Evolutionary conservation across 306 rosid genomes (phyloP).

Genomic region (Leucaena leucocephala): DNA sequence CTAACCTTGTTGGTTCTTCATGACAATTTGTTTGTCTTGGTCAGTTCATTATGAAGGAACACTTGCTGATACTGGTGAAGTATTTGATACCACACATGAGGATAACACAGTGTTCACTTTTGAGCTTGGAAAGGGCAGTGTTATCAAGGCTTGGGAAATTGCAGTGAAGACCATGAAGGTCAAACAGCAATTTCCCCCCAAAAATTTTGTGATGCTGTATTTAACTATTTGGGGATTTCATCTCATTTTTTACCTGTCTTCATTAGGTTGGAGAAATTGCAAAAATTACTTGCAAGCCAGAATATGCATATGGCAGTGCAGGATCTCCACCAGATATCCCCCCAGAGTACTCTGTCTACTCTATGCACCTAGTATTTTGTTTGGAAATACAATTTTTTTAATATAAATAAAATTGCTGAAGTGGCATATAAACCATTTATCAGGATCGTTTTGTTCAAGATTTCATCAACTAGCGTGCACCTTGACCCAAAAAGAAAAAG

Average conservation of each 20-base stretch:
- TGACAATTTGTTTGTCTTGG: constrained; percentile 35
- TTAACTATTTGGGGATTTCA: constrained; percentile 5
- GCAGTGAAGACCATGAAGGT: constrained; percentile 98
- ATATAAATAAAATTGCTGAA: not conserved
- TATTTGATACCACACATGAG: constrained; percentile 90
- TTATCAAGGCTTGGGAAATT: constrained; percentile 95
- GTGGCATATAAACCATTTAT: not conserved
- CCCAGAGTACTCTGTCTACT: constrained; percentile 61
- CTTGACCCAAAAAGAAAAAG: not conserved
- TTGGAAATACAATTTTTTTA: constrained; percentile 9
- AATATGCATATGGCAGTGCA: constrained; percentile 88
- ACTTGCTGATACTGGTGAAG: constrained; percentile 81
- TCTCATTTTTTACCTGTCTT: constrained; percentile 37
- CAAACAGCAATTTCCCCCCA: not conserved
- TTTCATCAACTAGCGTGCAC: not conserved
- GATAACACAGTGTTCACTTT: constrained; percentile 92
- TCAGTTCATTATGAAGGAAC: constrained; percentile 92
- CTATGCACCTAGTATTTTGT: constrained; percentile 6
- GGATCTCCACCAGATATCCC: constrained; percentile 99
- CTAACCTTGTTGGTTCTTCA: not conserved
- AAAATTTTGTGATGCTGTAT: not conserved
- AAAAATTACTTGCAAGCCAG: constrained; percentile 88
- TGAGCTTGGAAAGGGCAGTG: constrained; percentile 89
- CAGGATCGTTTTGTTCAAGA: not conserved
- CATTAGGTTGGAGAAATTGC: constrained; percentile 87